These are phyloP conservation scores for Hypoxylon subgilvum DNA, from an alignment of 495 filamentous ascomycete species.

Conservation along the genomic window DNA sequence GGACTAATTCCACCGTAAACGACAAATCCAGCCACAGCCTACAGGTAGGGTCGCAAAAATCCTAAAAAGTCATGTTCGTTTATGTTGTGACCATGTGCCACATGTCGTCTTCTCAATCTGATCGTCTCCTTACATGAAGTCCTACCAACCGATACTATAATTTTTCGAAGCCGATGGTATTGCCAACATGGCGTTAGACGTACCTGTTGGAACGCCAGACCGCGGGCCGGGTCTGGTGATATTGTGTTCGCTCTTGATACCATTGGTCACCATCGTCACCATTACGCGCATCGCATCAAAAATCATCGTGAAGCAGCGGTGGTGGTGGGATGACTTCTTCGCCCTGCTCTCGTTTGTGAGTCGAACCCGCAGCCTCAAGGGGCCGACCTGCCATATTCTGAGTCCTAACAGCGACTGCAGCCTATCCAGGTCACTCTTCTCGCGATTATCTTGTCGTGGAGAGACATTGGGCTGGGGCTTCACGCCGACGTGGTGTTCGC, in stretches of 20 bases:
- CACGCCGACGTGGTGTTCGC: conserved; percentile 5
- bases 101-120: too few relatives aligned
- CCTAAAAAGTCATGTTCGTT: too few relatives aligned
- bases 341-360: conserved; percentile 10
- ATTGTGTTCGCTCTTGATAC: conserved; percentile 14
- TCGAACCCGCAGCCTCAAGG: neutral
- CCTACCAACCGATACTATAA: neutral
- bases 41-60: too few relatives aligned
- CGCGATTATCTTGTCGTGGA: conserved; percentile 4
- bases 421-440: conserved; percentile 15
- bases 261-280: neutral
- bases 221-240: conserved; percentile 9
- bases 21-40: too few relatives aligned
- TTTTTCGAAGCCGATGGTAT: neutral
- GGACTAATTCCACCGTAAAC: too few relatives aligned
- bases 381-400: neutral
- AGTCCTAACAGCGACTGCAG: conserved; percentile 28
- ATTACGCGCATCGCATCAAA: conserved; percentile 3
- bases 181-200: conserved; percentile 11
- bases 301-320: conserved; percentile 6
- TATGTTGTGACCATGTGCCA: too few relatives aligned
- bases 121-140: neutral
- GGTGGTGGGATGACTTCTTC: conserved; percentile 23
- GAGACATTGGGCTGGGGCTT: conserved; percentile 11
- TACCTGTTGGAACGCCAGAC: conserved; percentile 16